Base-by-base conservation (phyloP, 768 basidiomycete species). In the Hemileccinum rubropunctum region DNA sequence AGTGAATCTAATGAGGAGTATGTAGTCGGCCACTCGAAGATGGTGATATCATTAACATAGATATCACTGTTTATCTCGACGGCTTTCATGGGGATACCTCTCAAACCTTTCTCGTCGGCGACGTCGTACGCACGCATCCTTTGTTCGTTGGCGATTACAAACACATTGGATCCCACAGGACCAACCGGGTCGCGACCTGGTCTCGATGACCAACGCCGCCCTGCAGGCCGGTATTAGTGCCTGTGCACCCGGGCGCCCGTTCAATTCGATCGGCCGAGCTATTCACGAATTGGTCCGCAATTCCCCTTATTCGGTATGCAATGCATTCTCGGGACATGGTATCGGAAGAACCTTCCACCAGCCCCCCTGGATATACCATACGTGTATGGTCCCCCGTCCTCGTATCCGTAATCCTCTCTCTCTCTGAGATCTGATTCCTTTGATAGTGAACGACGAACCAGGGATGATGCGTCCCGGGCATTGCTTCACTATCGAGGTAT, bases 81-180 rank as follows among this genome's bases (percentile, higher is more conserved):
- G 87, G 88, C 2, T 92, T 82, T 66, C 93, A 95, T 57, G 94
- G 94, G 1, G 94, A 95, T 58, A 95, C 92, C 0, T 93, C 91
- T 0, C 71, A 78, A 44, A 95, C 88, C 0, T 94, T 92, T 65
- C 68, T 87, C 3, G 83, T 95, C 6, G 92, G 92, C 34, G 64
- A 82, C 30, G 90, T 91, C 14, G 89, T 91, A 56, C 65, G 68
- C 71, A 50, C 36, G 23, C 17, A 9, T 37, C 3, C 23, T 23
- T 44, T 5, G 4, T 47, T 38, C 27, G 0, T 32, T 28, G 26
- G 21, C 2, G n/a, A 27, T 34, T 8, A 41, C n/a, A 8, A 17
- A 42, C 14, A 23, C 7, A 8, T 21, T 9, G 13, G 7, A 27
- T n/a, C 4, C 18, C 30, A 4, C 34, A 91, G 90, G 94, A 95